These are phyloP conservation scores for Phytophthora pini DNA, from an alignment of 352 stramenopile genomes.

Conservation along the genomic window DNA sequence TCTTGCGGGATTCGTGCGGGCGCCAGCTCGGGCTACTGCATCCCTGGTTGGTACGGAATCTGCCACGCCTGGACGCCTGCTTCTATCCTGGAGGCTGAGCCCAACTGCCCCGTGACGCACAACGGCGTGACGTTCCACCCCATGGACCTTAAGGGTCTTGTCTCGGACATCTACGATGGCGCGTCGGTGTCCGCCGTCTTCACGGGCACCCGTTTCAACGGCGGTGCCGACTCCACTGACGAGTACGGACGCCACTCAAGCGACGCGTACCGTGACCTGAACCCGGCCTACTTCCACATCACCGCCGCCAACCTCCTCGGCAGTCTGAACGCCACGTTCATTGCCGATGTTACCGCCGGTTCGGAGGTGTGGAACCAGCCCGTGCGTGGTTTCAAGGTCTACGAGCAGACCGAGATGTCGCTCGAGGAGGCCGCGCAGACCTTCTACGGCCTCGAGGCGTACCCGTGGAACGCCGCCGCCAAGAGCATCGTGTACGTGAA, in stretches of 20 bases:
- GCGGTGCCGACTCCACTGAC: conserved; percentile 22
- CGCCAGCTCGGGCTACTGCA: conserved; percentile 42
- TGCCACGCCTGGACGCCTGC: conserved; percentile 49
- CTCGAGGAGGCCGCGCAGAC: conserved; percentile 33
- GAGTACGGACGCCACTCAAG: conserved; percentile 48
- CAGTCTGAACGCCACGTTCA: conserved; percentile 41
- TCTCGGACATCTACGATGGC: conserved; percentile 44
- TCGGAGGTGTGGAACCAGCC: conserved; percentile 65
- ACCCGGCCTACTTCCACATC: conserved; percentile 52
- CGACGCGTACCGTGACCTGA: conserved; percentile 42
- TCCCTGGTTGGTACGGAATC: conserved; percentile 45
- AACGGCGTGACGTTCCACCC: conserved; percentile 49
- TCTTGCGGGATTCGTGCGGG: conserved; percentile 33
- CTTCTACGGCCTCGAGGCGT: conserved; percentile 41
- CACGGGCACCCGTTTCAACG: conserved; percentile 41
- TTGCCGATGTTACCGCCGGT: conserved; percentile 46
- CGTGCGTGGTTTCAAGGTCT: conserved; percentile 48
- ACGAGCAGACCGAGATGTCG: conserved; percentile 34
- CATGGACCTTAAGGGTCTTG: conserved; percentile 48
- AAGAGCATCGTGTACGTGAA: conserved; percentile 48
- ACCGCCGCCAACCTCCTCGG: conserved; percentile 47
- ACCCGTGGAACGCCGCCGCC: conserved; percentile 53
- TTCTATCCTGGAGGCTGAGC: conserved; percentile 39
- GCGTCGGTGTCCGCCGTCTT: conserved; percentile 33
- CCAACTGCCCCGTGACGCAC: conserved; percentile 37